Percentiles rank a stretch among this genome's conserved stretches.
Conservation (phyloP, 139 green algal genomes). For the Chlorokybus atmophyticus region DNA sequence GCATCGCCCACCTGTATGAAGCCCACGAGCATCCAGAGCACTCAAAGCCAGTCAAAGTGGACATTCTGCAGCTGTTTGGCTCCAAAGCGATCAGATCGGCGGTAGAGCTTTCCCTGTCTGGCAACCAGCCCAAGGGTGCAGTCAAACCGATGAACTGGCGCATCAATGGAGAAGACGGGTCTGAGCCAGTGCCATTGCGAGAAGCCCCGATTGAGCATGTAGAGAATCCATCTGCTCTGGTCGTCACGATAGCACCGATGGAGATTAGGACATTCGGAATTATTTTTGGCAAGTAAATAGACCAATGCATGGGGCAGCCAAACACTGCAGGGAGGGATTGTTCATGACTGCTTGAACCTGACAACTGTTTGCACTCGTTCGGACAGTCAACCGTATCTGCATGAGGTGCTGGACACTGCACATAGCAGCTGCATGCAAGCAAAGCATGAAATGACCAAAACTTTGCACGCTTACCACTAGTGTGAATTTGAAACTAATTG, state of each 20-base stretch:
- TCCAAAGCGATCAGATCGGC: background rate
- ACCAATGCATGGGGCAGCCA: too few relatives aligned
- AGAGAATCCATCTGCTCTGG: too few relatives aligned
- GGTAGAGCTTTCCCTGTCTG: background rate
- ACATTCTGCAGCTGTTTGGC: slow-evolving; percentile 11
- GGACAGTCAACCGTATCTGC: too few relatives aligned
- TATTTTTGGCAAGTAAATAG: too few relatives aligned
- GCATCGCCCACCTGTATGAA: slow-evolving; percentile 27
- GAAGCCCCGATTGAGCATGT: background rate
- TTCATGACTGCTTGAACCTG: too few relatives aligned
- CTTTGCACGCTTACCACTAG: too few relatives aligned
- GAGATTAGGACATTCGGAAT: background rate
- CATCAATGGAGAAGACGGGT: background rate
- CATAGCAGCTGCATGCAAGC: too few relatives aligned
- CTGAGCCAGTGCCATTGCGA: background rate
- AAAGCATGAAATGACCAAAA: too few relatives aligned
- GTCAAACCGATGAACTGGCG: background rate
- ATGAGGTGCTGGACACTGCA: too few relatives aligned
- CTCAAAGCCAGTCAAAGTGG: slow-evolving; percentile 15
- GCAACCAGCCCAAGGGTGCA: slow-evolving; percentile 1
- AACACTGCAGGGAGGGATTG: too few relatives aligned
- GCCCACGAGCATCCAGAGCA: slow-evolving; percentile 13
- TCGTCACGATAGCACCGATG: background rate
- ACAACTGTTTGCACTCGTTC: too few relatives aligned
- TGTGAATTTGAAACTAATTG: too few relatives aligned